Conservation (phyloP, 148 eudicot genomes). For the Vaccinium vitisidaea region DNA sequence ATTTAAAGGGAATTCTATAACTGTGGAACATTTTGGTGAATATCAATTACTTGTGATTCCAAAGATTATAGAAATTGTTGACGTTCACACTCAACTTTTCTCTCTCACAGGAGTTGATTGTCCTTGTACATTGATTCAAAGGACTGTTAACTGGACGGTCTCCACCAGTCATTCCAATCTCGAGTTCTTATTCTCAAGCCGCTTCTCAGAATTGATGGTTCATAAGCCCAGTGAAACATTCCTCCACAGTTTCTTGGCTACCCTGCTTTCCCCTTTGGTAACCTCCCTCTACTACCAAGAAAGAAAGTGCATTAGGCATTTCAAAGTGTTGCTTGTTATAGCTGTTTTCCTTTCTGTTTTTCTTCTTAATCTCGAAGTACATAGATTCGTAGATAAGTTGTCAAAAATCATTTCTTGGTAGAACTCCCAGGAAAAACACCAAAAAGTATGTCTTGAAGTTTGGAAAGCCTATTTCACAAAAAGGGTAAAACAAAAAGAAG, state of each 20-base stretch:
- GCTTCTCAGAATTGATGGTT: constrained; percentile 28
- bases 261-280: neutral
- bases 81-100: neutral
- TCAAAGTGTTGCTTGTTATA: neutral
- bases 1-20: no score
- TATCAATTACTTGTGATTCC: no score
- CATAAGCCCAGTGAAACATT: constrained; percentile 36
- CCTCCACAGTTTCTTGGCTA: constrained; percentile 6
- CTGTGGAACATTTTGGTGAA: no score
- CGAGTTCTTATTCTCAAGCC: constrained; percentile 18
- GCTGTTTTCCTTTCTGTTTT: neutral
- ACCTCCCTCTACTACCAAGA: neutral
- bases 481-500: neutral
- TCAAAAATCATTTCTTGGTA: neutral
- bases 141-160: constrained; percentile 9
- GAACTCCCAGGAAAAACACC: neutral
- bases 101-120: neutral
- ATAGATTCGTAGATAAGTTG: no score
- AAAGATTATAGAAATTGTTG: neutral
- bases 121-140: constrained; percentile 17
- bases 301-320: no score
- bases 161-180: neutral
- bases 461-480: neutral
- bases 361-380: neutral
- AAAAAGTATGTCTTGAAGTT: neutral